A percentile compares a stretch with the other conserved stretches of the same genome.
phyloP scores from a whole-genome alignment of 257 asterid species.

The Nicotiana sylvestris region DNA sequence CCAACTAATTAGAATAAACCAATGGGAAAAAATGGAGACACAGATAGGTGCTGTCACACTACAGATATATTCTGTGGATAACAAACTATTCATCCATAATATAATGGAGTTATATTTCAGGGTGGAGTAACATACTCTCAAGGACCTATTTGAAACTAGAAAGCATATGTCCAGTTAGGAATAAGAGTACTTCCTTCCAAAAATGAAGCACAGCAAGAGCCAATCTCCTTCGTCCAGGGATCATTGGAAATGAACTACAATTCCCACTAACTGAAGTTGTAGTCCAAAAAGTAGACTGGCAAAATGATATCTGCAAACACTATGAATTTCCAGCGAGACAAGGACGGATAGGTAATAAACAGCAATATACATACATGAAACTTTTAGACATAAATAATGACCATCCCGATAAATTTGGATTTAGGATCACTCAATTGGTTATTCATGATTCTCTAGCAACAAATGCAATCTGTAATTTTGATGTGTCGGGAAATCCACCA shows the following conservation, averaged over 20 bases:
- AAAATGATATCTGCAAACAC: conserved; percentile 7
- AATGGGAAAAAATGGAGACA: neutral
- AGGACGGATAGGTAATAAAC: neutral
- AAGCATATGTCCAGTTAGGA: neutral
- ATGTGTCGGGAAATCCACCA: neutral
- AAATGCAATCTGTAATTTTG: neutral
- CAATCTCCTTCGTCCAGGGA: conserved; percentile 1
- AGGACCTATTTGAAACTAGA: conserved; percentile 1
- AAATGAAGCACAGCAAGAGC: conserved; percentile 10
- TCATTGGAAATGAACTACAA: conserved; percentile 5
- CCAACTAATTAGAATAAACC: neutral
- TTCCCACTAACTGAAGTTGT: conserved; percentile 7
- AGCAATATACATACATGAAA: neutral
- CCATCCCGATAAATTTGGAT: neutral
- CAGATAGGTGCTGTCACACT: neutral
- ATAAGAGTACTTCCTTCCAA: conserved; percentile 11
- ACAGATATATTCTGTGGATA: conserved; percentile 9
- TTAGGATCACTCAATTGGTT: neutral
- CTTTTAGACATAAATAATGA: neutral
- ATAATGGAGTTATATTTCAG: neutral
- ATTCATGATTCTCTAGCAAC: neutral
- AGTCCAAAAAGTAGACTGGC: neutral
- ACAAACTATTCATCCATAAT: neutral
- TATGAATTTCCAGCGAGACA: conserved; percentile 10
- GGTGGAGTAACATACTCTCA: neutral